Base-by-base conservation (phyloP, 2,329 filamentous ascomycete genomes). In the Pleurostoma richardsiae region DNA sequence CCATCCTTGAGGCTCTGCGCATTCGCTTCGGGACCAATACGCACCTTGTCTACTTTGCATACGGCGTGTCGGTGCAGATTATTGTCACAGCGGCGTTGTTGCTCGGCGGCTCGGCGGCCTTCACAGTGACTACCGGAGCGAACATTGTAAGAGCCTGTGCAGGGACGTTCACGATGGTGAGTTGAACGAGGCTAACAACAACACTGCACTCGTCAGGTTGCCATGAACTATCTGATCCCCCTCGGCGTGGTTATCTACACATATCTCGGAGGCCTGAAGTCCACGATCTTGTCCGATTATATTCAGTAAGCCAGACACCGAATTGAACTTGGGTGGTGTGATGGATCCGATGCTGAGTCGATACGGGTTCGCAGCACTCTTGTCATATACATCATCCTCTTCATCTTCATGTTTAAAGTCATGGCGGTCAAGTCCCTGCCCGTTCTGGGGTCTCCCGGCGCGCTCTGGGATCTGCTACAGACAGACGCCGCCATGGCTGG, bases 361-460 rank as follows among this genome's bases (percentile, higher is more conserved):
- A 36, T 36, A 36, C 33, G 33, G 8, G 33, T 19, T 36, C 33
- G 33, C 33, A 36, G 33, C 51, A 80, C 76, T 0, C 71, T 78
- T 10, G 70, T 74, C 8, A 77, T 80, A 26, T 66, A 76, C 2
- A 71, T 79, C 29, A 71, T 79, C 27, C 65, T 78, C 44, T 69
- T 73, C 61, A 69, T 72, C 61, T 68, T 77, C 57, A 59, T 66
- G 2, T 74, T 73, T 26, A 67, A 70, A 0, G 61, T 67, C 0
- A 47, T 50, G 8, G 33, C 33, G 8, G 33, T 36, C 8, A 36
- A 36, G 33, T 43, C 45, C 3, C 29, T 50, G 1, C 65, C 70
- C 0, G 71, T 77, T 44, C 66, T 80, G 29, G 69, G 71, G 0
- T 77, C 74, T 0, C 61, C 74, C 1, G 67, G 64, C 0, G 63